Evolutionary conservation across 2,329 filamentous ascomycete species (phyloP).

Genomic region (Blastomyces silverae): DNA sequence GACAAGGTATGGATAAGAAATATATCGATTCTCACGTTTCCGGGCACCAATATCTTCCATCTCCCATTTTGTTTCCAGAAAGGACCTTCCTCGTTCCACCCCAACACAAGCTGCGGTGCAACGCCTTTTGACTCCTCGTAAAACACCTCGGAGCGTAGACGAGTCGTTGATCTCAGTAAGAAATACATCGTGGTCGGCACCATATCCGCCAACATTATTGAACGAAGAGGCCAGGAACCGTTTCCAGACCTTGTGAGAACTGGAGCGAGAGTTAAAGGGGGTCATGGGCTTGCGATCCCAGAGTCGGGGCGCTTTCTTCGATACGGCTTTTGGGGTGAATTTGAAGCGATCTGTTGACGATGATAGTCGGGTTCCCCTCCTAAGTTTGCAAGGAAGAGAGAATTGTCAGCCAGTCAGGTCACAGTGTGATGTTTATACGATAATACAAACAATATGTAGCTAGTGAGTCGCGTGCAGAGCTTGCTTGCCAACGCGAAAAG

Average conservation of each 20-base stretch:
- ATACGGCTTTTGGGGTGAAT: constrained; percentile 39
- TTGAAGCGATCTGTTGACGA: constrained; percentile 26
- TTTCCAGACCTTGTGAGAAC: constrained; percentile 44
- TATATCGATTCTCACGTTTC: constrained; percentile 27
- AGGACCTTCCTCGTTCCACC: constrained; percentile 29
- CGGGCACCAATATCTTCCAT: constrained; percentile 27
- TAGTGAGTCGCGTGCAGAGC: background rate
- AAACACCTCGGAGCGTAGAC: constrained; percentile 25
- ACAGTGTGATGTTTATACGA: background rate
- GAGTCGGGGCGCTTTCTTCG: constrained; percentile 32
- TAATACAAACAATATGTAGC: background rate
- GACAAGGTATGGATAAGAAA: constrained; percentile 8
- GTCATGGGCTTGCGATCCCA: constrained; percentile 44
- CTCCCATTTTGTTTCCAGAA: constrained; percentile 41
- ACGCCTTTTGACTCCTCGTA: constrained; percentile 35
- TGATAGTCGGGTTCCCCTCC: background rate
- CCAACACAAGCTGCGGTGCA: constrained; percentile 25
- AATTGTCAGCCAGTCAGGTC: constrained; percentile 2
- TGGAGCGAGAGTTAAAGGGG: constrained; percentile 35
- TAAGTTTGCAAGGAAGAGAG: background rate
- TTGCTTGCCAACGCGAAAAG: background rate
- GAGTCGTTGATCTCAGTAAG: constrained; percentile 31
- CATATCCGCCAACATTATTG: constrained; percentile 22
- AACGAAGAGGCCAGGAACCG: constrained; percentile 35
- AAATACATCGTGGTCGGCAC: constrained; percentile 24